Evolutionary conservation across 176 grass and related monocot genomes (phyloP).

Genomic region (Zizania latifolia): DNA sequence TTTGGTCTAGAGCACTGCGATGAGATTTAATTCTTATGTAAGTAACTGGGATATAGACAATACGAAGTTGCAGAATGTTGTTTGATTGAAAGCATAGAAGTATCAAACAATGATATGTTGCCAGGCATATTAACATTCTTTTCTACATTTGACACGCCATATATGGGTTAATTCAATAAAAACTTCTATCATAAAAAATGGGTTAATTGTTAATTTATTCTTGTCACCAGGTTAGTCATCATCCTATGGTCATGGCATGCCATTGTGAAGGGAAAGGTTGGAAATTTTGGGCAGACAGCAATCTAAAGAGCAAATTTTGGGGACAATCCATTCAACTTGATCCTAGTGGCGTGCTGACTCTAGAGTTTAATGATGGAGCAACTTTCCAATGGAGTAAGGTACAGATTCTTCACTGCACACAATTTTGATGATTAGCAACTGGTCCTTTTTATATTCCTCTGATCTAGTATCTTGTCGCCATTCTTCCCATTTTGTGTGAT

Average conservation of each 20-base stretch:
- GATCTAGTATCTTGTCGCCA: neutral
- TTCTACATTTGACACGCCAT: neutral
- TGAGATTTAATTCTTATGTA: conserved; percentile 10
- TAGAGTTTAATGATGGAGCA: conserved; percentile 95
- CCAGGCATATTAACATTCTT: neutral
- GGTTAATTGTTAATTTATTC: conserved; percentile 38
- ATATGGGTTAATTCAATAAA: conserved; percentile 13
- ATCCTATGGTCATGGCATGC: conserved; percentile 85
- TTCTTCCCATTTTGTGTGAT: too few species aligned
- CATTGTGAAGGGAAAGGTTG: conserved; percentile 91
- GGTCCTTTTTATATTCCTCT: neutral
- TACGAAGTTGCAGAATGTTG: neutral
- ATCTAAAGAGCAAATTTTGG: conserved; percentile 87
- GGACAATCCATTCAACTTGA: conserved; percentile 82
- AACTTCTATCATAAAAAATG: too few species aligned
- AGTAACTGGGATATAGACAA: neutral
- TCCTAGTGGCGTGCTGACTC: conserved; percentile 63
- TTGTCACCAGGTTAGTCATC: conserved; percentile 76
- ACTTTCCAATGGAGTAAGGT: conserved; percentile 94
- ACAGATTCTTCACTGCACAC: conserved; percentile 6
- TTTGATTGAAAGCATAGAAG: conserved; percentile 9
- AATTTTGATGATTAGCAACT: conserved; percentile 1
- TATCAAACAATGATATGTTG: neutral
- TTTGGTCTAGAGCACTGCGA: neutral
- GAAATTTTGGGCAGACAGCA: conserved; percentile 90